These are phyloP conservation scores for Stephania cephalantha DNA, from an alignment of 164 flowering plant species.

Conservation along the genomic window DNA sequence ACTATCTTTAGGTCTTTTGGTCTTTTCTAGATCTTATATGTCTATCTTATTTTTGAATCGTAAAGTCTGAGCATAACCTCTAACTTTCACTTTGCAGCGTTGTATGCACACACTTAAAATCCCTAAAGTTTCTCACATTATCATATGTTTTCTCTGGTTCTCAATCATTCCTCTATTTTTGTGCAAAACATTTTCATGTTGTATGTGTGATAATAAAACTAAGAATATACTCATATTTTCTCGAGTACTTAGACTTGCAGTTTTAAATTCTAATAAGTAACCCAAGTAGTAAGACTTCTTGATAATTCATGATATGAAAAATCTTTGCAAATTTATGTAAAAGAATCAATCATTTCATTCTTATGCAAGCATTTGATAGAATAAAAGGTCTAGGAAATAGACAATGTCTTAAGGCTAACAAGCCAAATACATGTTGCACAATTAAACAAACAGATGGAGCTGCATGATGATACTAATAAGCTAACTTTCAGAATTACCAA, in stretches of 20 bases:
- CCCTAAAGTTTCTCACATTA: no score
- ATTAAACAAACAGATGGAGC: background rate
- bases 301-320: constrained; percentile 65
- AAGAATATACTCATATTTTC: background rate
- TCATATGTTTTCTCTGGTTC: no score
- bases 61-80: no score
- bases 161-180: no score
- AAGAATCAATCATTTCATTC: background rate
- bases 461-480: background rate
- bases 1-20: no score
- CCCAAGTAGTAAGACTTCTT: constrained; percentile 75
- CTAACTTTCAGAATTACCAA: background rate
- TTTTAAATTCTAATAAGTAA: constrained; percentile 27
- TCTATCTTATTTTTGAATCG: no score
- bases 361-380: background rate
- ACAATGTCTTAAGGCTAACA: background rate
- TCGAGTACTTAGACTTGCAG: constrained; percentile 39
- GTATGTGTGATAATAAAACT: background rate
- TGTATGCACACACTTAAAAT: no score
- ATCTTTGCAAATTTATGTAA: constrained; percentile 45
- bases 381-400: background rate
- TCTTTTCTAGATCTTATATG: no score
- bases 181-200: background rate
- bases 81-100: no score
- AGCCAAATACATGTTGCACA: background rate